These are phyloP conservation scores for Penicillium antarcticum DNA, from an alignment of 495 filamentous ascomycete genomes.

Conservation along the genomic window DNA sequence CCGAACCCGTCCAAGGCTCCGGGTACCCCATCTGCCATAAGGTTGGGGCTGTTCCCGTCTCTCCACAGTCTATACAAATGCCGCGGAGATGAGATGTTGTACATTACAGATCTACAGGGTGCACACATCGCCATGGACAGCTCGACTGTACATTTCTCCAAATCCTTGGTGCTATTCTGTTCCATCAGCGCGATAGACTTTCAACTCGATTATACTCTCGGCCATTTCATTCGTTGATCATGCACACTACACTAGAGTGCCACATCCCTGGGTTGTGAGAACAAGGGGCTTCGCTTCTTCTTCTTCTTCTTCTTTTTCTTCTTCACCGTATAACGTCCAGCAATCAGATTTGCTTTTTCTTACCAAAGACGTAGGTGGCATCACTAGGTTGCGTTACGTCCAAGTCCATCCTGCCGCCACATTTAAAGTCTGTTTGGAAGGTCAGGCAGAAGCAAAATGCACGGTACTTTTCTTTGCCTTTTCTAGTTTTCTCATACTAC, in stretches of 20 bases:
- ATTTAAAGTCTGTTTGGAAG: slow-evolving; percentile 1
- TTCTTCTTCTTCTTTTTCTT: neutral
- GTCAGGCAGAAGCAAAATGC: slow-evolving; percentile 3
- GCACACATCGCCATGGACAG: no score
- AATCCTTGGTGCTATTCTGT: no score
- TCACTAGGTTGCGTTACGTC: neutral
- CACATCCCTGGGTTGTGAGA: neutral
- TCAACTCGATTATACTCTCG: neutral
- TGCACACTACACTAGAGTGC: neutral
- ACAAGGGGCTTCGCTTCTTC: neutral
- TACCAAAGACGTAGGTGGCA: neutral
- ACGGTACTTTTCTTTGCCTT: neutral
- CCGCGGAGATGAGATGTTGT: neutral
- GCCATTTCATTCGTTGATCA: no score
- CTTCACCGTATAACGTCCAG: neutral
- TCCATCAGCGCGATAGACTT: neutral
- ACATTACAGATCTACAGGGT: no score
- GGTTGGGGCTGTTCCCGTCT: slow-evolving; percentile 18
- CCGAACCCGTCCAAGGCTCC: slow-evolving; percentile 1
- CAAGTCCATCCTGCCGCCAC: slow-evolving; percentile 4
- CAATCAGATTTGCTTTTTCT: slow-evolving; percentile 1
- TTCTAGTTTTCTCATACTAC: neutral
- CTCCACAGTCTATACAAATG: neutral
- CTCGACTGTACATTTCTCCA: no score
- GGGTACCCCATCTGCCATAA: slow-evolving; percentile 9